These are phyloP conservation scores for Novymonas esmeraldas DNA, from an alignment of 208 protist species.

Conservation along the genomic window DNA sequence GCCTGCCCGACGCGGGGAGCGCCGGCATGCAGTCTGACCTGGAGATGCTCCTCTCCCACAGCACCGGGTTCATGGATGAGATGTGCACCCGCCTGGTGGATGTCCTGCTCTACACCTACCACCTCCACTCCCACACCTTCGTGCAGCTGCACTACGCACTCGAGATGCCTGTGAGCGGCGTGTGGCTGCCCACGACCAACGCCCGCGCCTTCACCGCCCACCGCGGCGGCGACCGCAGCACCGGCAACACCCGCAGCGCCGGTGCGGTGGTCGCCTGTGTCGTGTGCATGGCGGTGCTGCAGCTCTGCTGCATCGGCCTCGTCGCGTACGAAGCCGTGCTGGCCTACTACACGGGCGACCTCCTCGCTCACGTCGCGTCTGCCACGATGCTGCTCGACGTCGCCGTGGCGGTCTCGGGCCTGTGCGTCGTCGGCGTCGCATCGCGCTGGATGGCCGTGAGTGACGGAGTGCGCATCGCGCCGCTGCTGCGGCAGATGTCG, in stretches of 20 bases:
- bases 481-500: neutral
- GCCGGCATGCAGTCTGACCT: neutral
- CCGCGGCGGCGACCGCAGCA: neutral
- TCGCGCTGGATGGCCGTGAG: constrained; percentile 16
- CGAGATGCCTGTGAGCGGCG: constrained; percentile 9
- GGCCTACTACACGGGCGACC: constrained; percentile 13
- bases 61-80: constrained; percentile 3
- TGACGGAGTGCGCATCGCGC: no score
- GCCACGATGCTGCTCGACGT: neutral
- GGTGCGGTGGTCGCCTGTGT: constrained; percentile 3
- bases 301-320: neutral
- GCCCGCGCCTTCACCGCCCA: neutral
- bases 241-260: neutral
- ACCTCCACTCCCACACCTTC: constrained; percentile 18
- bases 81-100: constrained; percentile 17
- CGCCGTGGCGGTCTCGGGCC: neutral
- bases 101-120: constrained; percentile 21
- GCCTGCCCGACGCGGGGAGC: neutral
- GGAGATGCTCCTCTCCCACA: neutral
- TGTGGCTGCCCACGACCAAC: constrained; percentile 19
- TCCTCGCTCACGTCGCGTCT: constrained; percentile 2
- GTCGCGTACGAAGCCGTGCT: constrained; percentile 8
- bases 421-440: constrained; percentile 12
- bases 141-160: constrained; percentile 21
- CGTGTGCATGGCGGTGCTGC: neutral